These are phyloP conservation scores for Crithidia thermophila DNA, from an alignment of 208 protist species.

Conservation along the genomic window DNA sequence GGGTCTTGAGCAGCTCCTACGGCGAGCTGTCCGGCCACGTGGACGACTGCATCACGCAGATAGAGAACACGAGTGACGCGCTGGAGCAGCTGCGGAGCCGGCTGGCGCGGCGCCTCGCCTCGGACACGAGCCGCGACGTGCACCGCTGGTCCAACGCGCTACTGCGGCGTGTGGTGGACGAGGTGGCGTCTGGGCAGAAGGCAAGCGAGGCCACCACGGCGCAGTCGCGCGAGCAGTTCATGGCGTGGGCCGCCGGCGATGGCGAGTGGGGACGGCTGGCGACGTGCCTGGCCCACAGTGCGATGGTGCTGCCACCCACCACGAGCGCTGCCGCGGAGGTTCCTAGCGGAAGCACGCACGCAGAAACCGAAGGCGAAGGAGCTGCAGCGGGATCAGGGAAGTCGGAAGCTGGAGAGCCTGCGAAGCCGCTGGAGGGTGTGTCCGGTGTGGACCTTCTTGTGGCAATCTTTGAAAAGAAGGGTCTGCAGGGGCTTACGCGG, in stretches of 20 bases:
- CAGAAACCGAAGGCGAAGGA: neutral
- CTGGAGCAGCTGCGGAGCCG: constrained; percentile 74
- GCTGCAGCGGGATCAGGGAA: neutral
- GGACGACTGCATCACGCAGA: constrained; percentile 42
- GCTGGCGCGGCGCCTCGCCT: constrained; percentile 58
- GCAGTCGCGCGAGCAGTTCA: constrained; percentile 25
- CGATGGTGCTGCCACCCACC: constrained; percentile 52
- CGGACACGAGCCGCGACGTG: constrained; percentile 59
- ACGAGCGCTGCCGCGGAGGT: neutral
- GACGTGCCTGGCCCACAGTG: constrained; percentile 45
- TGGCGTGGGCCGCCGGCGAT: constrained; percentile 34
- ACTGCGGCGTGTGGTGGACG: constrained; percentile 44
- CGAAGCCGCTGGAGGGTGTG: constrained; percentile 31
- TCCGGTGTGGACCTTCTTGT: constrained; percentile 54
- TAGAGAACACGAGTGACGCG: constrained; percentile 38
- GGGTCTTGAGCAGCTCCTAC: constrained; percentile 53
- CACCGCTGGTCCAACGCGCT: constrained; percentile 49
- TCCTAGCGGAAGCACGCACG: neutral
- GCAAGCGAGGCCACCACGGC: constrained; percentile 27
- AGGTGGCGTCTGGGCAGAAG: constrained; percentile 48
- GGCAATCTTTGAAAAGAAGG: constrained; percentile 61
- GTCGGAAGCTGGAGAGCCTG: neutral
- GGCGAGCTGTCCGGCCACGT: constrained; percentile 68
- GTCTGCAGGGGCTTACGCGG: constrained; percentile 50
- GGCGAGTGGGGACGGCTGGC: constrained; percentile 33